These are phyloP conservation scores for Annulohypoxylon maeteangense DNA, from an alignment of 495 filamentous ascomycete species.

Conservation along the genomic window DNA sequence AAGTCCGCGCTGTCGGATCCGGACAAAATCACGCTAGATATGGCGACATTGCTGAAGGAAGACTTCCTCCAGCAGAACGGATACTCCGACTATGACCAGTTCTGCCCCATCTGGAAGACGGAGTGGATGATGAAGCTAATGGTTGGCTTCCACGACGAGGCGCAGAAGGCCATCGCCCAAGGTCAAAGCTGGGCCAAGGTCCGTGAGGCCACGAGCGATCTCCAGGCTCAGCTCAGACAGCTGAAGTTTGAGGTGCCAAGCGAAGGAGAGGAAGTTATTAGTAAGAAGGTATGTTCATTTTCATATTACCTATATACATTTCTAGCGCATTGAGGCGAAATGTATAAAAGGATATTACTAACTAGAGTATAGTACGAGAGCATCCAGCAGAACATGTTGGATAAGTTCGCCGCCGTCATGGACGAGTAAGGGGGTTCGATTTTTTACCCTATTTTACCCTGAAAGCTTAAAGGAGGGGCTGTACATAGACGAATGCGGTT, in stretches of 20 bases:
- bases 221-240: constrained; percentile 81
- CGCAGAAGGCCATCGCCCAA: constrained; percentile 91
- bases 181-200: constrained; percentile 93
- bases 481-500: constrained; percentile 2
- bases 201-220: constrained; percentile 85
- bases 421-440: constrained; percentile 75
- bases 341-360: too few relatives aligned
- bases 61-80: constrained; percentile 99
- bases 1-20: constrained; percentile 95
- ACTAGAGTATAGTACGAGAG: constrained; percentile 77
- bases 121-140: constrained; percentile 99
- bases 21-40: constrained; percentile 98
- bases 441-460: not conserved
- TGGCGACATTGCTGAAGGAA: constrained; percentile 92
- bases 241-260: constrained; percentile 97
- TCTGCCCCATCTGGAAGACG: constrained; percentile 99
- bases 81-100: constrained; percentile 98
- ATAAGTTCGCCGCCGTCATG: constrained; percentile 92
- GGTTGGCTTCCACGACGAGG: constrained; percentile 97
- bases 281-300: constrained; percentile 72
- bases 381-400: constrained; percentile 87
- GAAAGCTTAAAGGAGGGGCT: not conserved
- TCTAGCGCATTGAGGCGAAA: not conserved
- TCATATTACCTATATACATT: not conserved
- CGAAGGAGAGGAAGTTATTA: constrained; percentile 77